Evolutionary conservation across 495 filamentous ascomycete species (phyloP).

Genomic region (Chaetomium cochliodes): DNA sequence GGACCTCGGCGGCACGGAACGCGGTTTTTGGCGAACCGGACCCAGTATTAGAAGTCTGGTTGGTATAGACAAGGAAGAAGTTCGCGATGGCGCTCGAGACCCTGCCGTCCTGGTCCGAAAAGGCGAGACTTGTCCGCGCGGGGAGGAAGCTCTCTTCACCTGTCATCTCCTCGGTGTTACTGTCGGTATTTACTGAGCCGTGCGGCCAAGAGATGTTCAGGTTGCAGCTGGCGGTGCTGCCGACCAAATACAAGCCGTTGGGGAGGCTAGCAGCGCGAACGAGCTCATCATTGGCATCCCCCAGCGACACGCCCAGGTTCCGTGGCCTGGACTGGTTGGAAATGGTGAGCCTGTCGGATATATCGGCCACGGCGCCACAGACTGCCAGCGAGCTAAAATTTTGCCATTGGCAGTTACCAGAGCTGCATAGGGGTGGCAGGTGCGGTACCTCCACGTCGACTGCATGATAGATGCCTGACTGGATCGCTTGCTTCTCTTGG

Average conservation of each 20-base stretch:
- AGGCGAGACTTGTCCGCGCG: conserved; percentile 22
- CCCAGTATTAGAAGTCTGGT: conserved; percentile 15
- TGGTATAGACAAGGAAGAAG: conserved; percentile 32
- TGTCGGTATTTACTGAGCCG: not conserved
- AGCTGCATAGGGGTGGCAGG: conserved; percentile 38
- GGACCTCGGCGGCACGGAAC: conserved; percentile 32
- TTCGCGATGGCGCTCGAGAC: conserved; percentile 27
- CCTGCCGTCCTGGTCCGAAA: conserved; percentile 23
- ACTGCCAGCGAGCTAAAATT: conserved; percentile 48
- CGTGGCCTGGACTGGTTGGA: conserved; percentile 15
- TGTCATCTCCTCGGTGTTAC: not conserved
- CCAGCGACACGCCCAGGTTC: conserved; percentile 3
- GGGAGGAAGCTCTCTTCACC: conserved; percentile 23
- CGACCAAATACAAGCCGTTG: conserved; percentile 29
- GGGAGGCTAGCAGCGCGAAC: conserved; percentile 27
- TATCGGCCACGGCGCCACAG: conserved; percentile 44
- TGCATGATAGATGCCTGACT: conserved; percentile 43
- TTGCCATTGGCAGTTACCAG: conserved; percentile 47
- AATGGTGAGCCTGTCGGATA: conserved; percentile 32
- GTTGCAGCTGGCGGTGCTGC: conserved; percentile 23
- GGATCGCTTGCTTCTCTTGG: conserved; percentile 41
- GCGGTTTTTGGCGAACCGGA: not conserved
- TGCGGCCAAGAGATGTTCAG: conserved; percentile 30
- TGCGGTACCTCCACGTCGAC: conserved; percentile 23
- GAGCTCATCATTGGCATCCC: not conserved